Base-by-base conservation (phyloP, 2,329 filamentous ascomycete species). In the Penicillium sp. region DNA sequence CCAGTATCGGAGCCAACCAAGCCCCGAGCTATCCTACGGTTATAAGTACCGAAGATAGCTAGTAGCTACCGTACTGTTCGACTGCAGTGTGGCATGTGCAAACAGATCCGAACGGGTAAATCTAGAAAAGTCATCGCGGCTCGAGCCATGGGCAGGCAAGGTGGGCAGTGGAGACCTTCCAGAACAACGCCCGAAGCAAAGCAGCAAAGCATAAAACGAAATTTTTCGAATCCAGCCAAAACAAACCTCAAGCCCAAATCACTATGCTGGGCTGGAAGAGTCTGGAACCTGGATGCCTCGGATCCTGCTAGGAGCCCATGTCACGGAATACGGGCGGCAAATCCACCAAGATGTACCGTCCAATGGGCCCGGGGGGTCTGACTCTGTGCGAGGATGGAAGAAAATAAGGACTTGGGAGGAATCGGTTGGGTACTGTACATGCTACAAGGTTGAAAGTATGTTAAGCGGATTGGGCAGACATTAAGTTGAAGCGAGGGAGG, bases 51-150 rank as follows among this genome's bases (percentile, higher is more conserved):
- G 28, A 31, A 31, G 28, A 31, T 10, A 31, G 28, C 28, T 31
- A 31, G 28, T 31, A 31, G 28, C 28, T 7, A 31, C 28, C 28
- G 6, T 31, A 10, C 28, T 31, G 28, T 25, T 25, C 25, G 25
- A 25, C 25, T 25, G 4, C 25, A 5, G 25, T 25, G 25, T 25
- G 25, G 25, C 4, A 25, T 25, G 25, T 2, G 25, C 49, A 60
- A 63, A 67, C 63, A 57, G 45, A 25, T 58, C 57, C 58, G 37
- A 63, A 65, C 34, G 14, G 58, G 59, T 57, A 52, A 64, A 61
- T 60, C 52, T 47, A 63, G 54, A 38, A 48, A 54, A 37, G 28
- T 28, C 50, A 57, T 62, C 20, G 20, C 20, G 20, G 20, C 20
- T 20, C 50, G 54, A 55, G 39, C 22, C 42, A 22, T 59, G 52